Conservation (phyloP, 192 early-diverging fungal genomes). For the Coemansia umbellata region DNA sequence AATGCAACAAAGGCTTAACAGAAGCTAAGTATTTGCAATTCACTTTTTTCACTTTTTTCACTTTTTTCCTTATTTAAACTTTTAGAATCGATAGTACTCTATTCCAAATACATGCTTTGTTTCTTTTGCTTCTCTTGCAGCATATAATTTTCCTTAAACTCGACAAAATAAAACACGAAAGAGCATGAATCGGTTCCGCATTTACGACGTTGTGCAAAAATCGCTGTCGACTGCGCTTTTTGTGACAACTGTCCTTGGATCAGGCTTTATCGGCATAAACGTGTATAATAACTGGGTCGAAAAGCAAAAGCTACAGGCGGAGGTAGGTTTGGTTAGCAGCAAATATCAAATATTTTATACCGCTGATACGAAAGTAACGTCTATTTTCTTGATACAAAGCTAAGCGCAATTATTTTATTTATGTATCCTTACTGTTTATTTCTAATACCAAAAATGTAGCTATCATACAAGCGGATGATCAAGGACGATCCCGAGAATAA, state of each 20-base stretch:
- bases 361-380: too few species aligned
- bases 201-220: constrained; percentile 38
- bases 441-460: neutral
- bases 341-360: too few species aligned
- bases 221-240: constrained; percentile 22
- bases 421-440: neutral
- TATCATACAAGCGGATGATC: constrained; percentile 7
- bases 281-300: constrained; percentile 48
- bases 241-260: constrained; percentile 26
- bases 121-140: neutral
- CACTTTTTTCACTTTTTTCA: neutral
- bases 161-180: too few species aligned
- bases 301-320: constrained; percentile 30
- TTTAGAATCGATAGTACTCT: too few species aligned
- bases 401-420: too few species aligned
- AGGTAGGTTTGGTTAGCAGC: constrained; percentile 11
- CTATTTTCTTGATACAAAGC: too few species aligned
- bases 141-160: too few species aligned
- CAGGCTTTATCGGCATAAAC: constrained; percentile 28
- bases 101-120: too few species aligned
- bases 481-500: constrained; percentile 11
- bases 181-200: constrained; percentile 45
- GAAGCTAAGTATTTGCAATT: too few species aligned
- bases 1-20: too few species aligned
- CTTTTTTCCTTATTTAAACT: neutral